Conservation (phyloP, 768 basidiomycete species). For the Gelatoporia subvermispora region DNA sequence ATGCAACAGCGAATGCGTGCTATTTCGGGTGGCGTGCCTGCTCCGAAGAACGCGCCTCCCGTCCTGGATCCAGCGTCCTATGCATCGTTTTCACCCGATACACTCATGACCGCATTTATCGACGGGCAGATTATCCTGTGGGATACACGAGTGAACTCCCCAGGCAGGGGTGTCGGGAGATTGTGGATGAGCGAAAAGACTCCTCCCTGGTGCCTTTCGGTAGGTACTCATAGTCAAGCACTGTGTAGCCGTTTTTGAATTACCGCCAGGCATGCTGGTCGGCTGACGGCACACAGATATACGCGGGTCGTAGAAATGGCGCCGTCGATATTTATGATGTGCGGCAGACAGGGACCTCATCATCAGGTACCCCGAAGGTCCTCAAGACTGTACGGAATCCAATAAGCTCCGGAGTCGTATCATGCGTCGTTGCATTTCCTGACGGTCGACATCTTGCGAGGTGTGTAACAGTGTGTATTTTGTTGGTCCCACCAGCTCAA, state of each 20-base stretch:
- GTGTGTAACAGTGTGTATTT: too few relatives aligned
- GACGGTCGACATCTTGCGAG: slow-evolving; percentile 89
- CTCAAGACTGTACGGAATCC: slow-evolving; percentile 85
- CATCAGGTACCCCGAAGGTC: slow-evolving; percentile 63
- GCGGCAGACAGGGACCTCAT: slow-evolving; percentile 66
- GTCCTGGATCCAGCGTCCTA: slow-evolving; percentile 60
- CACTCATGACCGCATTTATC: slow-evolving; percentile 84
- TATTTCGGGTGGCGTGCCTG: slow-evolving; percentile 12
- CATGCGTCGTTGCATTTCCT: slow-evolving; percentile 87
- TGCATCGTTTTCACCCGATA: slow-evolving; percentile 67
- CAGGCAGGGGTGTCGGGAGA: slow-evolving; percentile 72
- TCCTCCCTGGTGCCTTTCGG: slow-evolving; percentile 94
- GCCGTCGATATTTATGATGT: slow-evolving; percentile 94
- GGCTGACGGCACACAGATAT: slow-evolving; percentile 79
- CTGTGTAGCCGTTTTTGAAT: not conserved
- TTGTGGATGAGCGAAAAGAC: slow-evolving; percentile 89
- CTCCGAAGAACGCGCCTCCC: slow-evolving; percentile 72
- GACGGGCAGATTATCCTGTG: slow-evolving; percentile 92
- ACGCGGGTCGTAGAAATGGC: slow-evolving; percentile 87
- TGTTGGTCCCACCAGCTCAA: too few relatives aligned
- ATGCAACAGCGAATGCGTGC: slow-evolving; percentile 6
- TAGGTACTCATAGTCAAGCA: slow-evolving; percentile 33
- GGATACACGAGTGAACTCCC: slow-evolving; percentile 70
- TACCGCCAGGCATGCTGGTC: slow-evolving; percentile 86
- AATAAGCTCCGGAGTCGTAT: slow-evolving; percentile 83